These are phyloP conservation scores for Geum urbanum DNA, from an alignment of 306 rosid species.

Conservation along the genomic window DNA sequence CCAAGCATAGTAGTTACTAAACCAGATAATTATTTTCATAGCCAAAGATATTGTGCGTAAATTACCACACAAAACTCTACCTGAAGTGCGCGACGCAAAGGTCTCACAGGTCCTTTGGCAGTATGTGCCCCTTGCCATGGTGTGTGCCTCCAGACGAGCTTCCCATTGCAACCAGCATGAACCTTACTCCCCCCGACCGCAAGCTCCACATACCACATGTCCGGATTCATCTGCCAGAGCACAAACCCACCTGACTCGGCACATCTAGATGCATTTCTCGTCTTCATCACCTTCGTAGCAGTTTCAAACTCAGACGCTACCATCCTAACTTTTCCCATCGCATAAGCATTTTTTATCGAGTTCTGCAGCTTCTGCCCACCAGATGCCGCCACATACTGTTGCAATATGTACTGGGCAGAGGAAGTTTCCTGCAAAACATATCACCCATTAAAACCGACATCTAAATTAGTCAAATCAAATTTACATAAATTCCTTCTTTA, in stretches of 20 bases:
- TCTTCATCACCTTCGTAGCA: slow-evolving; percentile 75
- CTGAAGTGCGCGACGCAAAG: slow-evolving; percentile 97
- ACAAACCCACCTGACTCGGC: slow-evolving; percentile 98
- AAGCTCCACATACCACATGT: slow-evolving; percentile 99
- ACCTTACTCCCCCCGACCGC: slow-evolving; percentile 93
- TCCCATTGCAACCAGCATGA: slow-evolving; percentile 97
- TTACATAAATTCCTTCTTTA: neutral
- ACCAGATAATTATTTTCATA: neutral
- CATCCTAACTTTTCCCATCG: slow-evolving; percentile 95
- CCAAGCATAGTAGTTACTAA: neutral
- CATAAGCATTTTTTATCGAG: slow-evolving; percentile 80
- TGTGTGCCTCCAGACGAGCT: slow-evolving; percentile 97
- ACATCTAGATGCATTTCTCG: slow-evolving; percentile 57
- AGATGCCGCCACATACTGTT: slow-evolving; percentile 88
- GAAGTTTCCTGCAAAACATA: slow-evolving; percentile 72
- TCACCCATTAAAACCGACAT: neutral
- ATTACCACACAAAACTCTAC: slow-evolving; percentile 26
- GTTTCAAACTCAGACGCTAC: slow-evolving; percentile 96
- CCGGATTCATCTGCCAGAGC: slow-evolving; percentile 99
- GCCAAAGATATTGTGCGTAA: neutral
- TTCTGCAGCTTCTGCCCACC: slow-evolving; percentile 93
- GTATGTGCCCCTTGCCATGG: slow-evolving; percentile 98
- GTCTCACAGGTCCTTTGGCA: slow-evolving; percentile 94
- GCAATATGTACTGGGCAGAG: slow-evolving; percentile 97
- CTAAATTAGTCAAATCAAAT: neutral